Conservation (phyloP, 2,329 filamentous ascomycete genomes). For the Diplodia sapinea region DNA sequence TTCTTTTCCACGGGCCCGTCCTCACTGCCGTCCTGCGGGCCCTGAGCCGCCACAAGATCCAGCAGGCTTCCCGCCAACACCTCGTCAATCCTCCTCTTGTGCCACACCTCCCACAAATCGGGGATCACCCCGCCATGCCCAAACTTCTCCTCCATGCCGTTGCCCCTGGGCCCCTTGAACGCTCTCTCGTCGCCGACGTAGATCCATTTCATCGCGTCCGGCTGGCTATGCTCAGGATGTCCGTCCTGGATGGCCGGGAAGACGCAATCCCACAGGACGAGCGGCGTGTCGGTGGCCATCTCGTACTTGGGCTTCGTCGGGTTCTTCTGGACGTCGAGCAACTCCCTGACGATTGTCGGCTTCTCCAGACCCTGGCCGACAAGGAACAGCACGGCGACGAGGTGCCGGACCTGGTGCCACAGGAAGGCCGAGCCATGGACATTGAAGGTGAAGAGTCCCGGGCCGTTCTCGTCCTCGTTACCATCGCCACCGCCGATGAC, state of each 20-base stretch:
- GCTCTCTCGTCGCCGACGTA: constrained; percentile 72
- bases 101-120: constrained; percentile 83
- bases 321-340: constrained; percentile 74
- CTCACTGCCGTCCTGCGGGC: constrained; percentile 35
- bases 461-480: constrained; percentile 34
- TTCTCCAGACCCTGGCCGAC: constrained; percentile 86
- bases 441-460: constrained; percentile 83
- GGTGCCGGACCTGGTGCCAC: constrained; percentile 97
- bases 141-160: constrained; percentile 44
- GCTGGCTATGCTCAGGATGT: constrained; percentile 43
- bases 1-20: constrained; percentile 26
- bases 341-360: constrained; percentile 71
- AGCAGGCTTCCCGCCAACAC: constrained; percentile 77
- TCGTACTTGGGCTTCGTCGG: constrained; percentile 84
- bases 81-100: constrained; percentile 87
- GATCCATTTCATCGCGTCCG: constrained; percentile 75
- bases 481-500: constrained; percentile 31
- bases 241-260: constrained; percentile 66
- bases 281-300: constrained; percentile 86
- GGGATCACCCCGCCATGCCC: constrained; percentile 45
- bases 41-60: constrained; percentile 60
- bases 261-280: constrained; percentile 95
- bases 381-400: constrained; percentile 90
- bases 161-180: constrained; percentile 52
- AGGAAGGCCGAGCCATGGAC: constrained; percentile 91